Conservation (phyloP, 306 rosid genomes). For the Rosa persica region DNA sequence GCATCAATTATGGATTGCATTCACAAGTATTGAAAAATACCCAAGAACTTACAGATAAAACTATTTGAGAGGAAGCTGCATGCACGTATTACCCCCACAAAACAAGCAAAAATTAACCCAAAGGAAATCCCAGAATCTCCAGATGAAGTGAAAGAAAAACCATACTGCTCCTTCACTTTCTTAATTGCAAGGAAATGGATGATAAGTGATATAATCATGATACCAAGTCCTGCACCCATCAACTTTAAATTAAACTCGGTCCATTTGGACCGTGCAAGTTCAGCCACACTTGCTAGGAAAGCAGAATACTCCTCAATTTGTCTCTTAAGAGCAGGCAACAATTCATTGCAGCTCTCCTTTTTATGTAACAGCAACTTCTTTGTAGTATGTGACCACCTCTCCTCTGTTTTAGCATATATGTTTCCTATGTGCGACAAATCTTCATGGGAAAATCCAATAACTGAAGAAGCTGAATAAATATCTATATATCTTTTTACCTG, state of each 20-base stretch:
- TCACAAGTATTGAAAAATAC: constrained; percentile 7
- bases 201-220: constrained; percentile 66
- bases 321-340: constrained; percentile 51
- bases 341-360: constrained; percentile 37
- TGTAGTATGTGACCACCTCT: constrained; percentile 54
- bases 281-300: constrained; percentile 70
- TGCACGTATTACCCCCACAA: constrained; percentile 71
- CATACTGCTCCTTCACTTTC: constrained; percentile 48
- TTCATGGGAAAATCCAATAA: constrained; percentile 86
- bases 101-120: constrained; percentile 50
- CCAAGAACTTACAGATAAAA: constrained; percentile 72
- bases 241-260: constrained; percentile 81
- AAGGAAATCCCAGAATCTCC: constrained; percentile 45
- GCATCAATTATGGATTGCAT: constrained; percentile 16
- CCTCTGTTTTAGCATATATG: constrained; percentile 64
- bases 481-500: constrained; percentile 92
- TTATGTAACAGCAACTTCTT: constrained; percentile 42
- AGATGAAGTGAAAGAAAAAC: constrained; percentile 39
- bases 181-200: constrained; percentile 61
- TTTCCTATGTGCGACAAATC: constrained; percentile 61
- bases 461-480: constrained; percentile 80
- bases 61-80: constrained; percentile 92
- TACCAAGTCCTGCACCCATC: constrained; percentile 78
- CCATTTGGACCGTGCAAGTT: constrained; percentile 97
- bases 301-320: constrained; percentile 66